These are phyloP conservation scores for Leucosporidium scottii DNA, from an alignment of 768 basidiomycete genomes.

Conservation along the genomic window DNA sequence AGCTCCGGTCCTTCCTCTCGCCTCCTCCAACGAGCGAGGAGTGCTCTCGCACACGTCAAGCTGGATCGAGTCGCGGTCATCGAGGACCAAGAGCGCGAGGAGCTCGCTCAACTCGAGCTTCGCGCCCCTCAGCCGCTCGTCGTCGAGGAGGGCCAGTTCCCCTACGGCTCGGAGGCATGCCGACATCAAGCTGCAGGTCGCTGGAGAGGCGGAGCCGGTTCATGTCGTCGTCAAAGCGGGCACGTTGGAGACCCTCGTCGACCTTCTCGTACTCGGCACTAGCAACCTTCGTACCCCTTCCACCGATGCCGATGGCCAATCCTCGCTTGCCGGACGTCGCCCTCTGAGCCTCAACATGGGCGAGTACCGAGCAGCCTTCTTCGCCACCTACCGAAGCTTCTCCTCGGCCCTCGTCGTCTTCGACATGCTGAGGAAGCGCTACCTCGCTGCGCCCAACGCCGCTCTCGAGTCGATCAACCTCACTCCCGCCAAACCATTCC, in stretches of 20 bases:
- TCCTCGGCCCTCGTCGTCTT: slow-evolving; percentile 10
- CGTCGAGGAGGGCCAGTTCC: no score
- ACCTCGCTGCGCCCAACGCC: background rate
- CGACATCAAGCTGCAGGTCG: background rate
- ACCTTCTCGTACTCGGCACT: slow-evolving; percentile 17
- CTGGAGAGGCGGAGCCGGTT: slow-evolving; percentile 3
- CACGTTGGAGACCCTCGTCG: slow-evolving; percentile 15
- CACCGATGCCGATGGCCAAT: background rate
- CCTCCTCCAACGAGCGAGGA: background rate
- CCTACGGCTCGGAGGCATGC: no score
- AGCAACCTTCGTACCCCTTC: slow-evolving; percentile 7
- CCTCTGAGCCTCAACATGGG: slow-evolving; percentile 6
- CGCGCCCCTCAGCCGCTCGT: no score
- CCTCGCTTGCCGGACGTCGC: background rate
- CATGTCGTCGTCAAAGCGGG: slow-evolving; percentile 24
- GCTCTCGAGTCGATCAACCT: slow-evolving; percentile 1
- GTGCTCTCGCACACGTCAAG: slow-evolving; percentile 1
- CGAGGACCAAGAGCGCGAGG: background rate
- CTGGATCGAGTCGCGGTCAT: background rate
- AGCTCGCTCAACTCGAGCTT: background rate
- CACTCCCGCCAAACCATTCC: background rate
- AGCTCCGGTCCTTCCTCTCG: background rate
- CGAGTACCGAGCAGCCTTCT: slow-evolving; percentile 17
- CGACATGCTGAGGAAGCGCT: slow-evolving; percentile 7
- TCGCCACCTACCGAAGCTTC: slow-evolving; percentile 19